Percentiles rank a stretch among this genome's conserved stretches.
These are phyloP conservation scores for Auxenochlorella pyrenoidosa DNA, from an alignment of 139 green algal genomes.

Conservation along the genomic window DNA sequence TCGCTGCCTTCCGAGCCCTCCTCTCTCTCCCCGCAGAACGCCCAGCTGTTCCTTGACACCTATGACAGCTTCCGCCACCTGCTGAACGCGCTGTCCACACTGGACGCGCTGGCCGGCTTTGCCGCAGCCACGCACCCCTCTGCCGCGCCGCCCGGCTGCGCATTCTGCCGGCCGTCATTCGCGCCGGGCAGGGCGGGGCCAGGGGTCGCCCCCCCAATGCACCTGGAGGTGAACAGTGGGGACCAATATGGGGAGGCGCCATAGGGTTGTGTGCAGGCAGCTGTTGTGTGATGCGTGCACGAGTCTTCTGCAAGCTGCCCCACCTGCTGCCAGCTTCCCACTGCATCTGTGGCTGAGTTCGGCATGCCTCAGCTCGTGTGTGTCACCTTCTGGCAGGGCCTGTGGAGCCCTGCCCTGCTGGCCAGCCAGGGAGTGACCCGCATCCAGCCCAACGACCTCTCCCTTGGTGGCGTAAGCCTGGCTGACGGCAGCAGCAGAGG, in stretches of 20 bases:
- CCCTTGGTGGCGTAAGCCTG: constrained; percentile 44
- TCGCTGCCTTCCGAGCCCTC: too few relatives aligned
- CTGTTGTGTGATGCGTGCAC: too few relatives aligned
- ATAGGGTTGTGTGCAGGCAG: too few relatives aligned
- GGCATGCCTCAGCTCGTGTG: too few relatives aligned
- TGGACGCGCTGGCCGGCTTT: constrained; percentile 79
- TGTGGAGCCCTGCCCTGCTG: constrained; percentile 74
- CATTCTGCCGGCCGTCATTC: constrained; percentile 67
- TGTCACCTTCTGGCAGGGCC: constrained; percentile 36
- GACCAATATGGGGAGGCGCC: too few relatives aligned
- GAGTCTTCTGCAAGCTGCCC: too few relatives aligned
- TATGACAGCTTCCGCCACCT: constrained; percentile 30
- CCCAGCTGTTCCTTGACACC: constrained; percentile 31
- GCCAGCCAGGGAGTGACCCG: constrained; percentile 39
- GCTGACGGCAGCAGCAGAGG: too few relatives aligned
- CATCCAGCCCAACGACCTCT: constrained; percentile 70
- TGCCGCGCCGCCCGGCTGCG: constrained; percentile 40
- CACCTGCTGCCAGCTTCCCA: too few relatives aligned
- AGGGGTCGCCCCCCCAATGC: not conserved
- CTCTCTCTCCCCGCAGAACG: not conserved
- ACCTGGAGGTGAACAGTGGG: not conserved
- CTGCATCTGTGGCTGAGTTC: too few relatives aligned
- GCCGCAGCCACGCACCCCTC: constrained; percentile 50
- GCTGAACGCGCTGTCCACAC: constrained; percentile 33
- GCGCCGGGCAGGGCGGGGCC: not conserved